Evolutionary conservation across 2,329 filamentous ascomycete species (phyloP), one percentile per base, ranked within the genome.

Genomic region (Phyllosticta citriasiana): DNA sequence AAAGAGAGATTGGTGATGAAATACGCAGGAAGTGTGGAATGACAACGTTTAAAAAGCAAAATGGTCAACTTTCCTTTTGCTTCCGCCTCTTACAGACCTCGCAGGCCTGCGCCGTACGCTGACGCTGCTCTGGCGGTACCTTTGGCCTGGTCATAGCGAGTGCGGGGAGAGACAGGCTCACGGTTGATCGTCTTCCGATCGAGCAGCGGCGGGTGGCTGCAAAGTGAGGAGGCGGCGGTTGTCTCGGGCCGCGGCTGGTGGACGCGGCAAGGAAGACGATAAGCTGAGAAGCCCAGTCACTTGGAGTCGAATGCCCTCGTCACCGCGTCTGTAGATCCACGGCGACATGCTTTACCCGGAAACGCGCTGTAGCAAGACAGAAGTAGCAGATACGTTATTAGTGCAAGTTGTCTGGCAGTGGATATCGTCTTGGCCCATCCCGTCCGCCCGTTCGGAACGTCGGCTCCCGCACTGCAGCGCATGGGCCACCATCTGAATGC

Each of bases 21-120:
- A 12, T 16, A 16, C 16, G 16, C 16, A 12, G 19, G 19, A 8
- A 12, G 19, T 51, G 52, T 24, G 22, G 19, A 25, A 27, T 25
- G 25, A 53, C 52, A 9, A 16, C 12, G 22, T 16, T 19, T 47
- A 6, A n/a, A n/a, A n/a, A 47, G 40, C 40, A n/a, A 30, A n/a
- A 47, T 47, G 40, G 16, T 27, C 55, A 55, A 35, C 60, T 62
- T 52, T 84, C 85, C 78, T 87, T 88, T 74, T 87, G 84, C 71
- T 88, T 88, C 64, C 84, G 80, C 63, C 80, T 78, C 73, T 85
- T 87, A 75, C 85, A 88, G 64, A 77, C 82, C 65, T 85, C 82
- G 70, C 85, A 88, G 51, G 85, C 85, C 66, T 84, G 81, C 26
- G 82, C 82, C 57, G 81, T 87, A 66, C 85, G 81, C 72, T 84